phyloP scores from a whole-genome alignment of 148 eudicot genomes.

The Rhododendron simsii region DNA sequence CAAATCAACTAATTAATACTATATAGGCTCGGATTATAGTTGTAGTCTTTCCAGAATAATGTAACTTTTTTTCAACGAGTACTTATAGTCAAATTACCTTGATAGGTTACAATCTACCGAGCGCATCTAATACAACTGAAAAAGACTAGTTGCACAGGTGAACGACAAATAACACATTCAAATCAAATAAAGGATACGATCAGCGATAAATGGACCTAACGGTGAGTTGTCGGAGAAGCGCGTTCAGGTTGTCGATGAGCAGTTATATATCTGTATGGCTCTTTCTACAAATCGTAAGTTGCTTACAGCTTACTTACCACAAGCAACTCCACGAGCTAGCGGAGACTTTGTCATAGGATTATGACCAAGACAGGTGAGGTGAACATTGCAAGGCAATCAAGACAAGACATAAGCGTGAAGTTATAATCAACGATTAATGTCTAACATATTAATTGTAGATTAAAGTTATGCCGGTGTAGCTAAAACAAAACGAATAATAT shows the following conservation, averaged over 20 bases:
- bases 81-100: background rate
- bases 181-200: too few species aligned
- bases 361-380: background rate
- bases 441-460: background rate
- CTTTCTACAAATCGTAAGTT: background rate
- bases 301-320: background rate
- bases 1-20: background rate
- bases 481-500: background rate
- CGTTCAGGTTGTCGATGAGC: too few species aligned
- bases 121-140: too few species aligned
- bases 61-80: background rate
- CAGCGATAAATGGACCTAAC: too few species aligned
- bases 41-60: background rate
- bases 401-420: background rate
- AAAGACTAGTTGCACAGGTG: too few species aligned
- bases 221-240: too few species aligned
- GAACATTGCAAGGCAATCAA: background rate
- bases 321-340: background rate
- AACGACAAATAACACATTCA: too few species aligned
- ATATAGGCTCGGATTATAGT: background rate
- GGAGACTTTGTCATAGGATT: too few species aligned
- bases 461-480: background rate
- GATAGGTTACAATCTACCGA: background rate
- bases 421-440: background rate
- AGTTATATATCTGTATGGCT: too few species aligned